Base-by-base conservation (phyloP, 805 yeast genomes). In the Ogataea thermomethanolica region DNA sequence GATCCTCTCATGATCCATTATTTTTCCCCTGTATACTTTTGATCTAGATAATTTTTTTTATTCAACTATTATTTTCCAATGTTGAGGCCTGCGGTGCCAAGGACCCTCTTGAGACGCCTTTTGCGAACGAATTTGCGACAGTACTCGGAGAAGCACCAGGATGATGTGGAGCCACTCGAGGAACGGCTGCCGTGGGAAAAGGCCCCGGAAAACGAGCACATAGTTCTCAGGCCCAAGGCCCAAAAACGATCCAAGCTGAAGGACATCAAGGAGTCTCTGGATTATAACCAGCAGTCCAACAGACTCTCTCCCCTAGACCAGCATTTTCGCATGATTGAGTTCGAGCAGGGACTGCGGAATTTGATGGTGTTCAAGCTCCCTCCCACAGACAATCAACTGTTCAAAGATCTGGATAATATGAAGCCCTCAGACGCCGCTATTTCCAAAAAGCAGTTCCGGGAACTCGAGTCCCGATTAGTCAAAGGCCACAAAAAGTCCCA, bases 341-440 rank as follows among this genome's bases (percentile, higher is more conserved):
- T 60, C 27, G 61, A 55, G 27, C 45, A 61, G 30, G 56, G 56
- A 32, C 43, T 55, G 22, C 51, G 57, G 35, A 55, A 49, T 30
- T 37, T 64, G 15, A 48, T 62, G 53, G 53, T 56, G 3, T 64
- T 61, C 45, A 48, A 55, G 41, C 41, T 53, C 13, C 51, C 45
- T 11, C 37, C 58, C 8, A 43, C 58, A 1, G 42, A 40, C 11
- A 55, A 53, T 9, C 58, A 56, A 23, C 31, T 62, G 23, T 40
- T 54, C 20, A 38, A 39, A 20, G 46, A 48, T 24, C 58, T 64
- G 24, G 64, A 60, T 37, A 44, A 49, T 10, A 41, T 61, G 42
- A 53, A 44, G 37, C 69, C 69, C 1, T 17, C 38, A 3, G 45
- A 39, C 8, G 23, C 22, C 7, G 25, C 33, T 1, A 41, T 63